Percentiles rank a stretch among this genome's conserved stretches.
phyloP scores from a whole-genome alignment of 768 basidiomycete genomes.

The Kwoniella mangroviensis region DNA sequence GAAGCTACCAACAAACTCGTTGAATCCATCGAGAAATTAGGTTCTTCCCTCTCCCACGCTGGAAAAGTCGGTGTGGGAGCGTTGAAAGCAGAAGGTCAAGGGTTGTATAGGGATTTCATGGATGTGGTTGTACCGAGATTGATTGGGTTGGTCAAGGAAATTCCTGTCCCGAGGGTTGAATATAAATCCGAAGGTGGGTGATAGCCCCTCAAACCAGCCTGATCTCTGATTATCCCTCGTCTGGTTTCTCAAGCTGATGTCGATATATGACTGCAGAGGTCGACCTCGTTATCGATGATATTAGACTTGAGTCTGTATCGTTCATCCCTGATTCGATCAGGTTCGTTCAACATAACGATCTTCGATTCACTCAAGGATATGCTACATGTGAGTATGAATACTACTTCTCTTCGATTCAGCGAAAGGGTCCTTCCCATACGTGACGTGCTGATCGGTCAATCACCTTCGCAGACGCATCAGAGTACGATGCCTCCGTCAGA shows the following conservation, averaged over 20 bases:
- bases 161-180: conserved; percentile 59
- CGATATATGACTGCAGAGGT: conserved; percentile 30
- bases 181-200: conserved; percentile 56
- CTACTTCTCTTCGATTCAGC: neutral
- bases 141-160: conserved; percentile 58
- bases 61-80: conserved; percentile 56
- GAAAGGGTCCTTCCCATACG: too few relatives aligned
- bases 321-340: conserved; percentile 60
- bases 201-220: neutral
- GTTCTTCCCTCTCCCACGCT: conserved; percentile 52
- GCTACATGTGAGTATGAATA: conserved; percentile 52
- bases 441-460: neutral
- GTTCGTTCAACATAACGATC: conserved; percentile 58
- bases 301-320: conserved; percentile 57
- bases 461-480: conserved; percentile 51
- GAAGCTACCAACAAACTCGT: conserved; percentile 54
- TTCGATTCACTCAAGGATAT: conserved; percentile 59
- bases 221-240: too few relatives aligned
- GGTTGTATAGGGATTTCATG: conserved; percentile 58
- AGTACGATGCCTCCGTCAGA: conserved; percentile 56
- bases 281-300: conserved; percentile 58
- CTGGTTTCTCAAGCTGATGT: neutral
- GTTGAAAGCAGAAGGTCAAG: conserved; percentile 53
- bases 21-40: conserved; percentile 57
- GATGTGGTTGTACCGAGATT: conserved; percentile 58